A percentile compares a stretch with the other conserved stretches of the same genome.
Conservation (phyloP, 2,329 filamentous ascomycete genomes). For the Fusarium ramigenum region DNA sequence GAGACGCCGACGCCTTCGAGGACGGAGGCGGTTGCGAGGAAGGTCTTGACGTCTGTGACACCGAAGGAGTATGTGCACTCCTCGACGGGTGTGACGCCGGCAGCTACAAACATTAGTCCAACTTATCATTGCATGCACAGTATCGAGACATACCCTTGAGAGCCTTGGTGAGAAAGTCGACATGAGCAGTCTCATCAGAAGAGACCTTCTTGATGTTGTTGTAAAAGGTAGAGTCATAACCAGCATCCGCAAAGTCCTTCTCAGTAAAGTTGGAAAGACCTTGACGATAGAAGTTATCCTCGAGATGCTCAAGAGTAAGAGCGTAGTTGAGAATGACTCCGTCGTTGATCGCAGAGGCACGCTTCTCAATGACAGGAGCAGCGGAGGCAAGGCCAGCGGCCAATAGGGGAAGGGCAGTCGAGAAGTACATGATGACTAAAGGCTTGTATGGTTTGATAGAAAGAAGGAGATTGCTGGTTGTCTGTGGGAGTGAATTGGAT, state of each 20-base stretch:
- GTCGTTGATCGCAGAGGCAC: slow-evolving; percentile 27
- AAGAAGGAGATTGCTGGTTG: accelerated
- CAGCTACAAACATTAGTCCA: slow-evolving; percentile 34
- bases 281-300: slow-evolving; percentile 70
- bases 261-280: slow-evolving; percentile 66
- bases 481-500: background rate
- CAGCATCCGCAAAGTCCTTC: slow-evolving; percentile 61
- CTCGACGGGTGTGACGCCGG: slow-evolving; percentile 59
- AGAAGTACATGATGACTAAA: slow-evolving; percentile 5
- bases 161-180: slow-evolving; percentile 34
- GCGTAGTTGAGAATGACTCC: slow-evolving; percentile 57
- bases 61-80: slow-evolving; percentile 69
- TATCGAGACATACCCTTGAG: slow-evolving; percentile 12
- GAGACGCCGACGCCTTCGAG: slow-evolving; percentile 73
- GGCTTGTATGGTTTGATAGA: background rate
- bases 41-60: slow-evolving; percentile 64
- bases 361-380: slow-evolving; percentile 24
- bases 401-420: slow-evolving; percentile 10
- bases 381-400: slow-evolving; percentile 28
- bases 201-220: slow-evolving; percentile 65
- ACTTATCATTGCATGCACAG: accelerated
- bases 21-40: slow-evolving; percentile 70
- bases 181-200: slow-evolving; percentile 55
- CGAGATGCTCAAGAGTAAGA: slow-evolving; percentile 64
- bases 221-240: slow-evolving; percentile 63